Evolutionary conservation across 129 eudicot genomes (phyloP).

Genomic region (Lactuca sativa): DNA sequence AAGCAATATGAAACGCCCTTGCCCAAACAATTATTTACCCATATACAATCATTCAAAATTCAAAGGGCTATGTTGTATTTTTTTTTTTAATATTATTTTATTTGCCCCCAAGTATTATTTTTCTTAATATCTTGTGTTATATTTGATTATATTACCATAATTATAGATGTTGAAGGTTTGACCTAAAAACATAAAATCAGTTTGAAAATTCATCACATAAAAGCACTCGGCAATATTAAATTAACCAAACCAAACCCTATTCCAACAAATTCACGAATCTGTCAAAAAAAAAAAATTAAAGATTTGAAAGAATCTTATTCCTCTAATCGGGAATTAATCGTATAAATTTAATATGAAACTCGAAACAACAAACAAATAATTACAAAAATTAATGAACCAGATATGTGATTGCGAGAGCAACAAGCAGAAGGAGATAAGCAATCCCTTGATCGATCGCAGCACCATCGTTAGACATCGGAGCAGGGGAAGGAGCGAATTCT

Average conservation of each 20-base stretch:
- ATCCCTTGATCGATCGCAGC: constrained; percentile 70
- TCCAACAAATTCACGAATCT: background rate
- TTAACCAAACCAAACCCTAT: too few relatives aligned
- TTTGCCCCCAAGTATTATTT: too few relatives aligned
- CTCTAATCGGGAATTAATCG: background rate
- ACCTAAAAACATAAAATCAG: background rate
- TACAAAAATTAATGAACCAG: constrained; percentile 42
- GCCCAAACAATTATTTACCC: too few relatives aligned
- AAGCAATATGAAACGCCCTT: background rate
- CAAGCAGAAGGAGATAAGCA: constrained; percentile 52
- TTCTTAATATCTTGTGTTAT: too few relatives aligned
- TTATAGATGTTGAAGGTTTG: too few relatives aligned
- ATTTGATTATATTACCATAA: too few relatives aligned
- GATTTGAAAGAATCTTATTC: background rate
- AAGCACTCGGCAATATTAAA: background rate
- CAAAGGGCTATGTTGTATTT: too few relatives aligned
- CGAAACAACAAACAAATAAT: background rate
- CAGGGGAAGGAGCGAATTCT: constrained; percentile 44
- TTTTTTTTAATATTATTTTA: too few relatives aligned
- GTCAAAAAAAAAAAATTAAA: too few relatives aligned
- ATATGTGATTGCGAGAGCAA: constrained; percentile 67
- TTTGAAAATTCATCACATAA: background rate
- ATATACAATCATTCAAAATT: too few relatives aligned
- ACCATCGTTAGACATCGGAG: constrained; percentile 49
- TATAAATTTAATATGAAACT: constrained; percentile 14